Base-by-base conservation (phyloP, 2,329 filamentous ascomycete species). In the Neurospora sp. region DNA sequence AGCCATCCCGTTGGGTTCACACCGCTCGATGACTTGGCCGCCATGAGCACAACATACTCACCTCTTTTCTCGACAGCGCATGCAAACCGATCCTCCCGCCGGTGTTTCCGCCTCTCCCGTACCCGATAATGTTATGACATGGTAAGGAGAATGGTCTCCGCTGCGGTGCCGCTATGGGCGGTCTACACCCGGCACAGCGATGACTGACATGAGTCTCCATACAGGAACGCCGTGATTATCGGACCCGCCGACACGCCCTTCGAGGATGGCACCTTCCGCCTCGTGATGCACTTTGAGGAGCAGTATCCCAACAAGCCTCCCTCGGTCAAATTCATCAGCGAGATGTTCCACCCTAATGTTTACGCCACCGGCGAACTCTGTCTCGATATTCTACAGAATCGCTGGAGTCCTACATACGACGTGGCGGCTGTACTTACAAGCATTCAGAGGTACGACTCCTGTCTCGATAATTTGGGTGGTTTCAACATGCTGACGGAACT, bases 281-380 rank as follows among this genome's bases (percentile, higher is more conserved):
- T 99, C 11, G 94, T 98, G 68, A 98, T 99, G 95, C 93, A 97
- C 79, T 99, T 99, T 76, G 96, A 98, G 79, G 96, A 99, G 81
- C 94, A 97, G 78, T 99, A 99, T 77, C 96, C 96, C 38, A 99
- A 98, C 83, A 98, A 98, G 80, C 96, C 96, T 5, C 96, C 96
- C 0, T 92, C 93, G 40, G 96, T 98, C 82, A 98, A 98, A 79
- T 99, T 99, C 80, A 97, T 99, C 80, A 97, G 93, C 81, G 90
- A 96, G 80, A 99, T 99, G 96, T 99, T 99, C 81, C 96, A 99
- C 77, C 96, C 96, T 19, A 99, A 99, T 78, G 96, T 99, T 70
- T 99, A 99, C 79, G 94, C 92, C 68, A 98, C 94, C 0, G 96
- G 96, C 72, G 96, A 99, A 83, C 86, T 99, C 68, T 99, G 96